Evolutionary conservation across 2,329 filamentous ascomycete genomes (phyloP), one percentile per base, ranked within the genome.

Genomic region (Penicillium sp.): DNA sequence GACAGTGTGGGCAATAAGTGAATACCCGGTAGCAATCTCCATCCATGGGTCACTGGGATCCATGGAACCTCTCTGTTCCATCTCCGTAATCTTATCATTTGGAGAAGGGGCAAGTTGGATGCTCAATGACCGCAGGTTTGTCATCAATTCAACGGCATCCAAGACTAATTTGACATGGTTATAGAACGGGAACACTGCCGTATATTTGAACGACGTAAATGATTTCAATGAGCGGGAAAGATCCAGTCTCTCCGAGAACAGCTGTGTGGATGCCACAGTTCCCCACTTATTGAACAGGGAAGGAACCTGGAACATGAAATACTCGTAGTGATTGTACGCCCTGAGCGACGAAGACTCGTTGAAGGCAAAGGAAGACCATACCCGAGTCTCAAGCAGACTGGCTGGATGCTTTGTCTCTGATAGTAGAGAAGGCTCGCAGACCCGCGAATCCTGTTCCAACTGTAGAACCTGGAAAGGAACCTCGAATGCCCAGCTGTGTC

Each of bases 281-380:
- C n/a, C n/a, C n/a, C n/a, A n/a, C n/a, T n/a, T n/a, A n/a, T n/a
- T n/a, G n/a, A n/a, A n/a, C n/a, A n/a, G n/a, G n/a, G n/a, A n/a
- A n/a, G 81, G 83, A 6, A 84, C 77, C 2, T 75, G 72, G 38
- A 80, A 80, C 31, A 82, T 72, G 60, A 84, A 87, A 67, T 83
- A 88, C 59, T 88, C 82, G 63, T 87, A 85, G 4, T 79, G 82
- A 41, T 77, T 77, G 68, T 87, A 90, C 6, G 81, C 83, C 50
- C 77, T 76, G n/a, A 85, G 76, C 4, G 81, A 87, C 0, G 84
- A 87, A 7, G 85, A 84, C 69, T 91, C 86, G 63, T 90, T 90
- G 55, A 56, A 76, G 74, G n/a, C n/a, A n/a, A n/a, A n/a, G n/a
- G n/a, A n/a, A n/a, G n/a, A n/a, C n/a, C n/a, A n/a, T n/a, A n/a